These are phyloP conservation scores for Penicillium digitatum DNA, from an alignment of 2,329 filamentous ascomycete genomes.

Conservation along the genomic window DNA sequence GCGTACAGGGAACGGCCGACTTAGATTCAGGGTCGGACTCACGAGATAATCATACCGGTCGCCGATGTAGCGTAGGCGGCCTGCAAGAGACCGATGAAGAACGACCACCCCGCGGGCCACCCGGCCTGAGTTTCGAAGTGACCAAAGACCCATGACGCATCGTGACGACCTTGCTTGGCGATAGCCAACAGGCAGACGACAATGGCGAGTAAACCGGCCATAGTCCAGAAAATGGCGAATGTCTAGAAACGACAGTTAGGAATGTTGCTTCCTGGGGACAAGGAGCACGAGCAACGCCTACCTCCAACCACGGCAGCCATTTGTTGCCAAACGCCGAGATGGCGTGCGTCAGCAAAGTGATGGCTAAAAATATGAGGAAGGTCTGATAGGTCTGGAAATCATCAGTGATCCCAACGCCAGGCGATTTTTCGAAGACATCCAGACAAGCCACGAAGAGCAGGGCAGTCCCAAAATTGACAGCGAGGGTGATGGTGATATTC, in stretches of 20 bases:
- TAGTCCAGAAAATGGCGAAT: constrained; percentile 70
- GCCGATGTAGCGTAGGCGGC: constrained; percentile 65
- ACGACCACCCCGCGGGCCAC: constrained; percentile 66
- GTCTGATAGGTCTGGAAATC: constrained; percentile 59
- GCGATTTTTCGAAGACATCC: constrained; percentile 51
- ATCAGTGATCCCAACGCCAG: constrained; percentile 52
- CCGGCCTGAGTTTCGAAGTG: constrained; percentile 61
- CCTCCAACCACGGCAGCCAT: constrained; percentile 60
- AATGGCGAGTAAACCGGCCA: constrained; percentile 58
- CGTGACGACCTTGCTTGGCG: constrained; percentile 64
- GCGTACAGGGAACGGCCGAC: not conserved
- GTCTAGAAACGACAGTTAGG: constrained; percentile 55
- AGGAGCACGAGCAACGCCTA: constrained; percentile 44
- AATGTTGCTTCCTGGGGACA: constrained; percentile 46
- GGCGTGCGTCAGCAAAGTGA: constrained; percentile 57
- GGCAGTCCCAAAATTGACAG: constrained; percentile 68
- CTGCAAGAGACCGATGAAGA: constrained; percentile 66
- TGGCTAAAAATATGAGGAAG: constrained; percentile 65
- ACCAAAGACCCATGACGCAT: constrained; percentile 54
- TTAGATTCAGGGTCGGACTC: constrained; percentile 33
- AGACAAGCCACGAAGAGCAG: constrained; percentile 54
- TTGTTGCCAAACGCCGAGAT: constrained; percentile 52
- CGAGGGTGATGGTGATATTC: constrained; percentile 72
- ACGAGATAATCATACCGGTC: constrained; percentile 73
- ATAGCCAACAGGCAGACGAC: constrained; percentile 64